Evolutionary conservation across 2,329 filamentous ascomycete genomes (phyloP).

Genomic region (Clonostachys sp.): DNA sequence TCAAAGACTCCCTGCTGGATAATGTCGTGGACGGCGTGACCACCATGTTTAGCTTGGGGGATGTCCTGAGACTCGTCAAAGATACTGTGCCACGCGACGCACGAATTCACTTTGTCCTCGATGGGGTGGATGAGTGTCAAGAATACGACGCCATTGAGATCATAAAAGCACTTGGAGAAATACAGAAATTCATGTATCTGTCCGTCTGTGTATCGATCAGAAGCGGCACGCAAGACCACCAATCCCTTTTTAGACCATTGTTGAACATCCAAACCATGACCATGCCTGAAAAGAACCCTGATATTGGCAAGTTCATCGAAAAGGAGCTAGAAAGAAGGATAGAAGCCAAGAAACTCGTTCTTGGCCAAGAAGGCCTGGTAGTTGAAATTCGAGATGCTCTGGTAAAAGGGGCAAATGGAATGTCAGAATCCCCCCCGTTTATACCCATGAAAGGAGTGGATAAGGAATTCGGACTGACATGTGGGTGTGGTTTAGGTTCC

Average conservation of each 20-base stretch:
- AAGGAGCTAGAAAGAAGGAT: background rate
- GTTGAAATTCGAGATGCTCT: slow-evolving; percentile 9
- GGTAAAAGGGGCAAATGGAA: slow-evolving; percentile 19
- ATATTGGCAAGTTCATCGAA: background rate
- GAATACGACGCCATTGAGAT: background rate
- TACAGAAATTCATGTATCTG: background rate
- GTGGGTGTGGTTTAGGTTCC: slow-evolving; percentile 14
- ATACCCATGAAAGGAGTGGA: no score
- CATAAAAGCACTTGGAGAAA: background rate
- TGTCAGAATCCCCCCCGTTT: slow-evolving; percentile 4
- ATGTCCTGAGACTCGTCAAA: background rate
- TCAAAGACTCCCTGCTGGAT: background rate
- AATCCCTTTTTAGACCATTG: background rate
- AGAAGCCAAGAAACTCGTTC: background rate
- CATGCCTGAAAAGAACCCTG: background rate
- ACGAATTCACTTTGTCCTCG: background rate
- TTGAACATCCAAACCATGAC: background rate
- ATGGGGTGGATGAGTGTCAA: background rate
- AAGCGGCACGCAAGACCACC: background rate
- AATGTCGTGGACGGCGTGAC: background rate
- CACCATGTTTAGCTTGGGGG: background rate
- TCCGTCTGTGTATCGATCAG: background rate
- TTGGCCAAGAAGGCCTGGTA: background rate
- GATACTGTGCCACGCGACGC: background rate
- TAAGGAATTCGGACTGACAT: background rate